Conservation (phyloP, 129 eudicot genomes). For the Pulicaria dysenterica region DNA sequence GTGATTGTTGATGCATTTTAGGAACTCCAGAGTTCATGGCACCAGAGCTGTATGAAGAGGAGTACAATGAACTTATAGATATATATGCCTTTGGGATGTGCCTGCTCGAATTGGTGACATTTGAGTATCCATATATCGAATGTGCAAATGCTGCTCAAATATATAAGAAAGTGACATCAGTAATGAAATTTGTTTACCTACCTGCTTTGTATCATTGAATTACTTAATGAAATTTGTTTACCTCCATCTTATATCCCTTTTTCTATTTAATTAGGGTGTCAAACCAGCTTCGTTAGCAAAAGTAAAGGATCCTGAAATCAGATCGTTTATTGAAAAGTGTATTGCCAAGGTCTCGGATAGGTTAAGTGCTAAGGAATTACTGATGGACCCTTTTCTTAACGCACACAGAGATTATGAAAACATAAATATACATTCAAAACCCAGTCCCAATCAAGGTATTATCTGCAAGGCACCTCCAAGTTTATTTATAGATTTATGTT, state of each 20-base stretch:
- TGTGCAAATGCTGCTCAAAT: conserved; percentile 59
- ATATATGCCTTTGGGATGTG: conserved; percentile 67
- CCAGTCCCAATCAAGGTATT: conserved; percentile 22
- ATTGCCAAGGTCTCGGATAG: conserved; percentile 42
- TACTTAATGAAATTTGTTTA: conserved; percentile 21
- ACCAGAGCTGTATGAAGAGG: conserved; percentile 57
- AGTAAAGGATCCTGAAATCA: conserved; percentile 50
- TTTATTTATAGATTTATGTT: not conserved
- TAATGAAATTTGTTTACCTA: conserved; percentile 23
- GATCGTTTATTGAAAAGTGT: conserved; percentile 50
- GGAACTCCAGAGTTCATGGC: conserved; percentile 67
- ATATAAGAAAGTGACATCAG: conserved; percentile 57
- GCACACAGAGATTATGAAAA: conserved; percentile 28
- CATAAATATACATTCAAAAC: conserved; percentile 27
- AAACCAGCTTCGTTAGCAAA: conserved; percentile 52
- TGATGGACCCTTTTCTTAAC: conserved; percentile 44
- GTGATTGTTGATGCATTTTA: not conserved
- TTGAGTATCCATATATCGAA: conserved; percentile 63
- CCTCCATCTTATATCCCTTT: not conserved
- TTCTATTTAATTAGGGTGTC: conserved; percentile 37
- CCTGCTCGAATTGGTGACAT: conserved; percentile 54
- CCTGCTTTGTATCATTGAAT: not conserved
- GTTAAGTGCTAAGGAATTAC: conserved; percentile 50
- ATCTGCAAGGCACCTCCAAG: conserved; percentile 25
- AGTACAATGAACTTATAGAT: conserved; percentile 56